Conservation (phyloP, 192 early-diverging fungal species). For the Entomortierella chlamydospora region DNA sequence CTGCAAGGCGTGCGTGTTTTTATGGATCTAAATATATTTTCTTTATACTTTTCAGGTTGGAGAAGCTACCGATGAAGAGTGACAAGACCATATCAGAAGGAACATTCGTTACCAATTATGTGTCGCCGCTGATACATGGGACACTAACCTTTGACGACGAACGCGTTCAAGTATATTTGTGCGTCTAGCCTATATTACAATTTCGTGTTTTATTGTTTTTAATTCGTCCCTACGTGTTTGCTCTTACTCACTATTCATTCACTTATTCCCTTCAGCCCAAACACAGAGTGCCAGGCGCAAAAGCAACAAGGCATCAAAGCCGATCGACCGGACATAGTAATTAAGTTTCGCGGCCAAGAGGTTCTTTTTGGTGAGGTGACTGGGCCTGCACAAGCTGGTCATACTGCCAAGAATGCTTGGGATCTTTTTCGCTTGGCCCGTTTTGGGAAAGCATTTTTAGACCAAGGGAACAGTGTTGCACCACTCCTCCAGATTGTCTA, state of each 20-base stretch:
- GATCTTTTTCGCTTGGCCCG: conserved; percentile 19
- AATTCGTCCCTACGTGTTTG: too few species aligned
- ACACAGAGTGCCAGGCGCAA: conserved; percentile 18
- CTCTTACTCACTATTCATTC: too few species aligned
- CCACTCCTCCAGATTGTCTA: conserved; percentile 28
- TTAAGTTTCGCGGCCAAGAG: conserved; percentile 5
- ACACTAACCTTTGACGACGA: not conserved
- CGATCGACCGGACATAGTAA: conserved; percentile 27
- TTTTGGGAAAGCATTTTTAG: conserved; percentile 20
- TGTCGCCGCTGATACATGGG: conserved; percentile 6
- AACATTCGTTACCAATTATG: conserved; percentile 31
- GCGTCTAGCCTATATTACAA: conserved; percentile 1
- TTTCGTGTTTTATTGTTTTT: conserved; percentile 4
- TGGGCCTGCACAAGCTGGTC: conserved; percentile 12
- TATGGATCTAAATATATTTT: not conserved
- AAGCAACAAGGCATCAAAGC: conserved; percentile 21
- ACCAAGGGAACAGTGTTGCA: conserved; percentile 2
- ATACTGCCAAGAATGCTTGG: conserved; percentile 17
- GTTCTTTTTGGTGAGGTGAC: conserved; percentile 25
- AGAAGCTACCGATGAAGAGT: conserved; percentile 16
- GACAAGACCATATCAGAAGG: conserved; percentile 24
- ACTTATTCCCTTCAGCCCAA: conserved; percentile 16
- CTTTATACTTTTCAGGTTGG: conserved; percentile 14
- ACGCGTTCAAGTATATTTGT: conserved; percentile 19
- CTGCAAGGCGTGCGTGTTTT: too few species aligned